Percentiles rank a stretch among this genome's conserved stretches.
phyloP scores from a whole-genome alignment of 73 alveolate species.

The Paramecium primaurelia region DNA sequence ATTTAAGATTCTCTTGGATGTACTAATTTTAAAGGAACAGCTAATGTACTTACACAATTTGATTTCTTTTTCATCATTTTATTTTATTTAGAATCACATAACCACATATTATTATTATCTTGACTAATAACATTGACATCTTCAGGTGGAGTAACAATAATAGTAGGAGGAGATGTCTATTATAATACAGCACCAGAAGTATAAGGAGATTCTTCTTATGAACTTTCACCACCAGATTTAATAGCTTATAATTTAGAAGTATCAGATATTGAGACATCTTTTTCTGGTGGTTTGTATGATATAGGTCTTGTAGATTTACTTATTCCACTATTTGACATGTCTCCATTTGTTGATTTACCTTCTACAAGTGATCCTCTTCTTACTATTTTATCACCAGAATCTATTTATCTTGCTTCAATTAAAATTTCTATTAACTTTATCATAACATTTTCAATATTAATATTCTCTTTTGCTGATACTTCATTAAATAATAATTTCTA shows the following conservation, averaged over 20 bases:
- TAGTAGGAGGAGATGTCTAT: neutral
- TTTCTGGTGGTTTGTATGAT: neutral
- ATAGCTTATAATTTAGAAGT: neutral
- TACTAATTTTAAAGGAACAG: neutral
- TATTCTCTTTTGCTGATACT: conserved; percentile 48
- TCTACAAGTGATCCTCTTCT: neutral
- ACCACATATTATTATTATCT: neutral
- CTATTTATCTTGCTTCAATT: neutral
- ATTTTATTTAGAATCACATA: neutral
- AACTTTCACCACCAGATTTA: neutral
- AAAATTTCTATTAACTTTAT: neutral
- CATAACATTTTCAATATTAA: conserved; percentile 2
- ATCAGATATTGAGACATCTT: neutral
- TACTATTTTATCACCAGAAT: neutral
- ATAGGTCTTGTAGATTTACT: neutral
- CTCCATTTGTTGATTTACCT: neutral
- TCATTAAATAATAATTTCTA: neutral
- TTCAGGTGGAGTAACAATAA: neutral
- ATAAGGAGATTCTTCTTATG: neutral
- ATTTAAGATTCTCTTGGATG: neutral
- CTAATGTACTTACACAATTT: neutral
- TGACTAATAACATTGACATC: neutral
- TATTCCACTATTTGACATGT: neutral
- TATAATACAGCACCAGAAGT: neutral
- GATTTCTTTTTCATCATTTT: neutral